phyloP scores from a whole-genome alignment of 139 green algal genomes.

The Picochlorum sp. region DNA sequence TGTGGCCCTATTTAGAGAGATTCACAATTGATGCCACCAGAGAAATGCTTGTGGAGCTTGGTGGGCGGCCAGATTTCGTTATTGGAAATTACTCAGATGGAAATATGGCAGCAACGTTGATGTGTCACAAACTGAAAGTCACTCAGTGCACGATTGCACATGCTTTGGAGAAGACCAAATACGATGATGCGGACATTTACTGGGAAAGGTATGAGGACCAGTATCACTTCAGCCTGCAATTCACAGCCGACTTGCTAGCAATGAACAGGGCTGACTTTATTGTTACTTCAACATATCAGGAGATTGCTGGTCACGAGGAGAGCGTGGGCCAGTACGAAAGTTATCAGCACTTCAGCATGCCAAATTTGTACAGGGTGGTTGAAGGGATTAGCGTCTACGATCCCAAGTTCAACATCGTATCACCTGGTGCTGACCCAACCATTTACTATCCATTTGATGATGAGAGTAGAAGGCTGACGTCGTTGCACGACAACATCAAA shows the following conservation, averaged over 20 bases:
- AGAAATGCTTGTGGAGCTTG: conserved; percentile 51
- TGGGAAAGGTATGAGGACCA: conserved; percentile 50
- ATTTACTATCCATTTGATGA: conserved; percentile 74
- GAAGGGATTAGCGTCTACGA: conserved; percentile 62
- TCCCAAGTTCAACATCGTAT: conserved; percentile 84
- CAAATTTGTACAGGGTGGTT: conserved; percentile 37
- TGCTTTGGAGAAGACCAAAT: conserved; percentile 82
- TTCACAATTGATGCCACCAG: conserved; percentile 61
- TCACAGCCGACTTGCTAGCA: conserved; percentile 73
- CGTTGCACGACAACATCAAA: conserved; percentile 53
- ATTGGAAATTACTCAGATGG: conserved; percentile 81
- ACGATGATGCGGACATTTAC: conserved; percentile 63
- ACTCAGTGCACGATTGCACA: conserved; percentile 78
- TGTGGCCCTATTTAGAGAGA: conserved; percentile 78
- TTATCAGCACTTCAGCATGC: conserved; percentile 70
- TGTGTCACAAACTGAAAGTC: conserved; percentile 43
- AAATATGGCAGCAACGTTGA: conserved; percentile 70
- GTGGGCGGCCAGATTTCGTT: conserved; percentile 64
- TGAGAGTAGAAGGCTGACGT: conserved; percentile 46
- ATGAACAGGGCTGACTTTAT: conserved; percentile 82
- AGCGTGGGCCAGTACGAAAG: conserved; percentile 73
- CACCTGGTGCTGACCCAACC: conserved; percentile 60
- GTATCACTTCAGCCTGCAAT: conserved; percentile 82
- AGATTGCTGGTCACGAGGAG: conserved; percentile 51
- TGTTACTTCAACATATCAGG: conserved; percentile 62